Conservation (phyloP, 257 asterid species). For the Cruciata laevipes region DNA sequence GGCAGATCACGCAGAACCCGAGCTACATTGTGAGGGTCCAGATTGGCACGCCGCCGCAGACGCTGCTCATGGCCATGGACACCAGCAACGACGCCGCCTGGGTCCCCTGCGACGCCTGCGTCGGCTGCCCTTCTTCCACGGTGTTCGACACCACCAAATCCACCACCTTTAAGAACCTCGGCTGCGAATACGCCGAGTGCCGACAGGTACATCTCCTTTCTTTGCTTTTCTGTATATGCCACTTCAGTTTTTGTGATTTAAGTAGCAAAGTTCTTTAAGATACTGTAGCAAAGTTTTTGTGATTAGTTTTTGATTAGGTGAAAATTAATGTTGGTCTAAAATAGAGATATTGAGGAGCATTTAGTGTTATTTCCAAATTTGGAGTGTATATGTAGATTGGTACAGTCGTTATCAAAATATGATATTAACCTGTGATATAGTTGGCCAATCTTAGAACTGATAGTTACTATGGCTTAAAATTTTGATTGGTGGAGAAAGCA, state of each 20-base stretch:
- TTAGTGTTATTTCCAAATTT: background rate
- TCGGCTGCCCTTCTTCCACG: conserved; percentile 52
- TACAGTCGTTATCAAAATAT: background rate
- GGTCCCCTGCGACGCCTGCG: conserved; percentile 69
- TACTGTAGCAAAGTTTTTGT: no score
- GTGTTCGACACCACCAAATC: conserved; percentile 42
- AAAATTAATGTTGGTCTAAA: background rate
- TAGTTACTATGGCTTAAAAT: no score
- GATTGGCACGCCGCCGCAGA: conserved; percentile 74
- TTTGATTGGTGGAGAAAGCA: background rate
- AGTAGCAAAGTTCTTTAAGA: no score
- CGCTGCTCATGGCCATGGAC: conserved; percentile 58
- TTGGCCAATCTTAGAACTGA: no score
- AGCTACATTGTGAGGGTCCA: conserved; percentile 55
- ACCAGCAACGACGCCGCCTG: conserved; percentile 79
- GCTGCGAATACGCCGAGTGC: conserved; percentile 61
- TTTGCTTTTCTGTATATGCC: background rate
- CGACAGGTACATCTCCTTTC: conserved; percentile 35
- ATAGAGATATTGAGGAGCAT: background rate
- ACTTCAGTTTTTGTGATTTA: no score
- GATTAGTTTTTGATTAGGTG: no score
- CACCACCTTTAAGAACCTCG: conserved; percentile 47
- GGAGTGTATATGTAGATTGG: background rate
- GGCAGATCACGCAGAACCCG: conserved; percentile 60
- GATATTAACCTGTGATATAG: no score